These are phyloP conservation scores for Quercus suber DNA, from an alignment of 306 rosid genomes.

Conservation along the genomic window DNA sequence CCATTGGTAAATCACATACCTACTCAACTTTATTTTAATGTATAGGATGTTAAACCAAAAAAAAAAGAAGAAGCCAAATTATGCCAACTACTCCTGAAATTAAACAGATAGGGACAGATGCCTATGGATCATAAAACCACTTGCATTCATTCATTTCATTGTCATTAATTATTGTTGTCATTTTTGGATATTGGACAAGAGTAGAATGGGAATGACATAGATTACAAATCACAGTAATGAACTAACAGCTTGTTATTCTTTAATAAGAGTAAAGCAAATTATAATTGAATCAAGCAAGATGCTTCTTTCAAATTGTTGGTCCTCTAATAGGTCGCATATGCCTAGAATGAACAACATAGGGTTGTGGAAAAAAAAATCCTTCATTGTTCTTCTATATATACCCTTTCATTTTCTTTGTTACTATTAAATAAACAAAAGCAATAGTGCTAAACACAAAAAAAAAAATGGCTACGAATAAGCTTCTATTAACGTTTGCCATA, in stretches of 20 bases:
- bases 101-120: too few relatives aligned
- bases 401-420: not conserved
- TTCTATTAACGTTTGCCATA: conserved; percentile 56
- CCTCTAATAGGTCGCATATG: too few relatives aligned
- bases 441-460: not conserved
- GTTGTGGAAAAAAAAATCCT: too few relatives aligned
- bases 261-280: too few relatives aligned
- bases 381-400: not conserved
- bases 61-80: not conserved
- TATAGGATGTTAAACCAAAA: not conserved
- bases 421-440: not conserved
- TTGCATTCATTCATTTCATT: not conserved
- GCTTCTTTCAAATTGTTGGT: too few relatives aligned
- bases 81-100: not conserved
- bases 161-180: not conserved
- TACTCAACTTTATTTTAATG: not conserved
- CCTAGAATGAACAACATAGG: too few relatives aligned
- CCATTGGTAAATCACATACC: not conserved
- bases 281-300: too few relatives aligned
- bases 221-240: not conserved
- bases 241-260: not conserved
- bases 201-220: not conserved
- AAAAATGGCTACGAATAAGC: conserved; percentile 35
- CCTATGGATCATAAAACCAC: too few relatives aligned
- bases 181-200: not conserved